Evolutionary conservation across 495 filamentous ascomycete species (phyloP).

Genomic region (Extremus antarcticus): DNA sequence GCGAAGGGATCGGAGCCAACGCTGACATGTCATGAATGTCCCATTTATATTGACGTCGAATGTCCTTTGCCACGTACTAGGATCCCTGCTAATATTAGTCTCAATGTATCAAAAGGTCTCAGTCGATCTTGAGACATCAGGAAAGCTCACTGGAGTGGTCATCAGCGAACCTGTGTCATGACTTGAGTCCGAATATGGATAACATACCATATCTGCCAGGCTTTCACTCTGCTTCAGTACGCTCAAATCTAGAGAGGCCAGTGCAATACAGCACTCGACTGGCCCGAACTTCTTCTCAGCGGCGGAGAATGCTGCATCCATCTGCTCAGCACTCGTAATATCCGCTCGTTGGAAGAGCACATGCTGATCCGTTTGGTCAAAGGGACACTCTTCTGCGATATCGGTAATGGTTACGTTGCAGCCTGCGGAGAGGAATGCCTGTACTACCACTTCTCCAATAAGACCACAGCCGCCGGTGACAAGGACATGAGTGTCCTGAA

Average conservation of each 20-base stretch:
- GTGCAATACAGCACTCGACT: conserved; percentile 32
- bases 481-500: too few relatives aligned
- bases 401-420: conserved; percentile 32
- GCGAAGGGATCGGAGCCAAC: conserved; percentile 24
- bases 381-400: too few relatives aligned
- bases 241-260: conserved; percentile 33
- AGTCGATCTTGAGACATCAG: too few relatives aligned
- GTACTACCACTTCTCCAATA: too few relatives aligned
- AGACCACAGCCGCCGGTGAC: too few relatives aligned
- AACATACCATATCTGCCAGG: conserved; percentile 33
- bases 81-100: too few relatives aligned
- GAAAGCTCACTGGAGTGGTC: too few relatives aligned
- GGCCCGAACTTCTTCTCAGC: conserved; percentile 25
- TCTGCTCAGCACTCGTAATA: conserved; percentile 25
- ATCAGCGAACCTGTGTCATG: too few relatives aligned
- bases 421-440: conserved; percentile 33
- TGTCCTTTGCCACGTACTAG: conserved; percentile 28
- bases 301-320: conserved; percentile 26
- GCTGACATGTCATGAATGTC: conserved; percentile 34
- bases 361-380: too few relatives aligned
- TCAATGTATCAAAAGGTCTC: too few relatives aligned
- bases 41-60: conserved; percentile 35
- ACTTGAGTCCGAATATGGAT: too few relatives aligned
- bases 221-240: conserved; percentile 28
- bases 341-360: conserved; percentile 17